Evolutionary conservation across 495 filamentous ascomycete genomes (phyloP).

Genomic region (Rostrohypoxylon terebratum): DNA sequence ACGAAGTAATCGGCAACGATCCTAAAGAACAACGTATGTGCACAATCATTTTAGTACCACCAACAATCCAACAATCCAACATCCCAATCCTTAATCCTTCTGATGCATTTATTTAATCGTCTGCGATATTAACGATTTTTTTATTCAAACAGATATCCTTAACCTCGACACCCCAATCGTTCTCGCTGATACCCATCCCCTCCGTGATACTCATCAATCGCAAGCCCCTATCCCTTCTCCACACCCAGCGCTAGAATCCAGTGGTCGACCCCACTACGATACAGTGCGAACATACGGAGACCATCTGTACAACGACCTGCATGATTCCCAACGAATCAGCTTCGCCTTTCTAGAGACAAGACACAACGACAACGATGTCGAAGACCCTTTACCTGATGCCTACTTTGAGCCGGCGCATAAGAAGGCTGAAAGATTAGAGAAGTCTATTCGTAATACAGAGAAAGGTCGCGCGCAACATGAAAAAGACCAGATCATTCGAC

Average conservation of each 20-base stretch:
- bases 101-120: slow-evolving; percentile 55
- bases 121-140: slow-evolving; percentile 39
- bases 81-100: slow-evolving; percentile 18
- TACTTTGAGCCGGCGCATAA: slow-evolving; percentile 77
- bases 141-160: slow-evolving; percentile 62
- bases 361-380: slow-evolving; percentile 52
- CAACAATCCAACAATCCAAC: slow-evolving; percentile 9
- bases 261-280: slow-evolving; percentile 40
- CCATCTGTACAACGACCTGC: slow-evolving; percentile 60
- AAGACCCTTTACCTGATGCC: slow-evolving; percentile 77
- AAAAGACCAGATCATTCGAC: slow-evolving; percentile 83
- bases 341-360: slow-evolving; percentile 64
- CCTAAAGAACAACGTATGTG: slow-evolving; percentile 77
- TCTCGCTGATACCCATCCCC: slow-evolving; percentile 60
- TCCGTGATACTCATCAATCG: slow-evolving; percentile 39
- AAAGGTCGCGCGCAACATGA: slow-evolving; percentile 93
- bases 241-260: slow-evolving; percentile 36
- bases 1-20: slow-evolving; percentile 87
- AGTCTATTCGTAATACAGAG: slow-evolving; percentile 92
- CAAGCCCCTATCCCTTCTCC: slow-evolving; percentile 44
- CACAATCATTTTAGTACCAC: slow-evolving; percentile 17
- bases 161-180: slow-evolving; percentile 71
- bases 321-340: slow-evolving; percentile 66
- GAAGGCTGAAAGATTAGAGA: slow-evolving; percentile 87
- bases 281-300: slow-evolving; percentile 62